Evolutionary conservation across 257 asterid genomes (phyloP).

Genomic region (Ophiorrhiza pumila): DNA sequence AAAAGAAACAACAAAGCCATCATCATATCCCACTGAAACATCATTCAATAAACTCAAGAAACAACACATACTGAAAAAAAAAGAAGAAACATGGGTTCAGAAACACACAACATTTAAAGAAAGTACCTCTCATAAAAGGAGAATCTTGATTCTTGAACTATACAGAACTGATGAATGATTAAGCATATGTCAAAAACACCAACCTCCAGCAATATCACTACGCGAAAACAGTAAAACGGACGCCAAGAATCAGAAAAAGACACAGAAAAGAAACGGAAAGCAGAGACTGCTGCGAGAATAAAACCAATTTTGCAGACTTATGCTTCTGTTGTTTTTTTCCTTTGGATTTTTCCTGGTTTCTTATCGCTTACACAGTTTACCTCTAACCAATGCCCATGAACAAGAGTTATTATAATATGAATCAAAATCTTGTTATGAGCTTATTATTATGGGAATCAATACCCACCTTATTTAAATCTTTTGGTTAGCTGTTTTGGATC

Average conservation of each 20-base stretch:
- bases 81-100: not conserved
- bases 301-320: conserved; percentile 7
- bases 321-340: conserved; percentile 5
- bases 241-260: conserved; percentile 8
- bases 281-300: conserved; percentile 9
- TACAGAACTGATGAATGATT: conserved; percentile 11
- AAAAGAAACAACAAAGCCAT: not conserved
- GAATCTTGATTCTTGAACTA: conserved; percentile 13
- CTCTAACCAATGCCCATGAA: conserved; percentile 15
- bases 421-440: conserved; percentile 24
- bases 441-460: conserved; percentile 37
- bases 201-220: not conserved
- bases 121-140: conserved; percentile 18
- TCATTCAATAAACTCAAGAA: not conserved
- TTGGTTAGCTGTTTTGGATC: conserved; percentile 40
- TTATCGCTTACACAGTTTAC: not conserved
- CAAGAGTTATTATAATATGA: not conserved
- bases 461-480: conserved; percentile 28
- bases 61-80: not conserved
- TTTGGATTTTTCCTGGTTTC: conserved; percentile 15
- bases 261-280: not conserved
- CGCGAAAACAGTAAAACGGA: not conserved
- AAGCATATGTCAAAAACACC: not conserved
- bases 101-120: not conserved
- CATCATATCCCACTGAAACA: conserved; percentile 3